Evolutionary conservation across 495 filamentous ascomycete species (phyloP).

Genomic region (Podospora conica): DNA sequence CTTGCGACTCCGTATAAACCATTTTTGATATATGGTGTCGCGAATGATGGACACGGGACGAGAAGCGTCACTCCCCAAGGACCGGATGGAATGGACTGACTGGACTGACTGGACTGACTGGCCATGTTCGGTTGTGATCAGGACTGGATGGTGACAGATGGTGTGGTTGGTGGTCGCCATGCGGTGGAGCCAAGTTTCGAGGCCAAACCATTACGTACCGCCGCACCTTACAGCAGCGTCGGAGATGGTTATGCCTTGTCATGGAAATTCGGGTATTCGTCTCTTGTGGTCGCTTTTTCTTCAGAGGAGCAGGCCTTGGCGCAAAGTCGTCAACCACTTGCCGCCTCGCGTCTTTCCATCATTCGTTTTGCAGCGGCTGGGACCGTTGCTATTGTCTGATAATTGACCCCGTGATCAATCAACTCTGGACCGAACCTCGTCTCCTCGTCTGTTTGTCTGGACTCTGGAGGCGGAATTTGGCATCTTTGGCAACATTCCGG

Average conservation of each 20-base stretch:
- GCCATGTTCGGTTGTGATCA: background rate
- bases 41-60: background rate
- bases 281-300: slow-evolving; percentile 8
- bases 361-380: slow-evolving; percentile 7
- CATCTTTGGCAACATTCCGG: background rate
- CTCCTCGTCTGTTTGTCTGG: background rate
- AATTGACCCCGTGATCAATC: background rate
- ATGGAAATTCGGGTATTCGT: slow-evolving; percentile 28
- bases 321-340: slow-evolving; percentile 23
- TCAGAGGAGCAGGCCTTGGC: slow-evolving; percentile 1
- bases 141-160: too few species aligned
- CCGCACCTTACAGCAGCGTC: slow-evolving; percentile 10
- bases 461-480: background rate
- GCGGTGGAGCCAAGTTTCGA: slow-evolving; percentile 14
- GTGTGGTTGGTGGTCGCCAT: background rate
- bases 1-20: too few species aligned
- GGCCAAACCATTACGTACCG: slow-evolving; percentile 29
- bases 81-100: background rate
- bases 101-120: background rate
- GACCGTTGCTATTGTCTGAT: slow-evolving; percentile 4
- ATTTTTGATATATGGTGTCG: background rate
- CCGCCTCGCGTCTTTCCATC: slow-evolving; percentile 18
- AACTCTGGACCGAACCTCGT: background rate
- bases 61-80: background rate
- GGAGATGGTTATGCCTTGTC: slow-evolving; percentile 32